Evolutionary conservation across 78 protist species (phyloP).

Genomic region (Mastigamoeba balamuthi): DNA sequence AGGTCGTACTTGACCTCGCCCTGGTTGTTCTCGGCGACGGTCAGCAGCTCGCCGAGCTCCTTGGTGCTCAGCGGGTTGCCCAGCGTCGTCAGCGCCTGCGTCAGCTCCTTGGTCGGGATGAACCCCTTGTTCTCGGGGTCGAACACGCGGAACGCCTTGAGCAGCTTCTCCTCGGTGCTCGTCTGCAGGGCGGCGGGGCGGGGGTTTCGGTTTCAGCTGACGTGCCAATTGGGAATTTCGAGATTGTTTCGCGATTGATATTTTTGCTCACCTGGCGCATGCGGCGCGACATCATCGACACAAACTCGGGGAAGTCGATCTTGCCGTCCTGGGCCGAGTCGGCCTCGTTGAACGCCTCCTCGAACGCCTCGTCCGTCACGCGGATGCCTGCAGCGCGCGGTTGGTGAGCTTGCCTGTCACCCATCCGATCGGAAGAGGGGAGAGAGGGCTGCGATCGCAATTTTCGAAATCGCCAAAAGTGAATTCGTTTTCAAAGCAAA

Average conservation of each 20-base stretch:
- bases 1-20: conserved; percentile 42
- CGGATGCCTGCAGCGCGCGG: too few species aligned
- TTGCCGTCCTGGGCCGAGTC: conserved; percentile 42
- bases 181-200: not conserved
- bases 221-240: too few species aligned
- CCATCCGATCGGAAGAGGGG: too few species aligned
- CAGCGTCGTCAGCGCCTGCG: conserved; percentile 36
- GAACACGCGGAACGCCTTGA: conserved; percentile 44
- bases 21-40: conserved; percentile 40
- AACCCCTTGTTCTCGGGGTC: conserved; percentile 42
- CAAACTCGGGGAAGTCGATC: conserved; percentile 58
- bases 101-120: conserved; percentile 34
- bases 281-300: conserved; percentile 67
- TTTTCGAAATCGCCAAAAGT: too few species aligned
- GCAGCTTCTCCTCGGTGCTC: conserved; percentile 13
- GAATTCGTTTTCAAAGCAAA: too few species aligned
- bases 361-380: conserved; percentile 34
- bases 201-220: too few species aligned
- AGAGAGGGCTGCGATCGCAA: too few species aligned
- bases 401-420: too few species aligned
- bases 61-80: conserved; percentile 41
- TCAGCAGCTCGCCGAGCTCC: conserved; percentile 32
- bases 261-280: conserved; percentile 39
- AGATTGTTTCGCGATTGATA: not conserved
- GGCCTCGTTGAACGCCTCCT: conserved; percentile 47